phyloP scores from a whole-genome alignment of 1,139 yeast species.

The Maudiozyma humilis region DNA sequence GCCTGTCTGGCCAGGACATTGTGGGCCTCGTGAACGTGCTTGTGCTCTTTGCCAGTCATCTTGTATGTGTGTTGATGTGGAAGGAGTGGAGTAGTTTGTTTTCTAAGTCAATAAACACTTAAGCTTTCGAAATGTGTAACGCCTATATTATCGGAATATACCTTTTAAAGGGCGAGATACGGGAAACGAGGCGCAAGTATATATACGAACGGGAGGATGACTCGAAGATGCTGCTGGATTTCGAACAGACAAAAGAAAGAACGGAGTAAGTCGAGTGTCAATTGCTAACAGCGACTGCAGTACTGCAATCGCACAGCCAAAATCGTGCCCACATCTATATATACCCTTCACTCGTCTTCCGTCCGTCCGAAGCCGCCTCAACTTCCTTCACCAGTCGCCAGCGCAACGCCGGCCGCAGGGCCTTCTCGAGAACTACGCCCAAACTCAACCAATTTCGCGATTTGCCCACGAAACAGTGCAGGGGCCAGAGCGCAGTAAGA shows the following conservation, averaged over 20 bases:
- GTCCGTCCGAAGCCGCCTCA: neutral
- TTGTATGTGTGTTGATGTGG: neutral
- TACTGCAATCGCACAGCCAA: neutral
- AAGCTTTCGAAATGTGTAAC: neutral
- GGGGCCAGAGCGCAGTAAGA: too few species aligned
- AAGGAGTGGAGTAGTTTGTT: neutral
- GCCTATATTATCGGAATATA: neutral
- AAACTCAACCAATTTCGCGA: neutral
- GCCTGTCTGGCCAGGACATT: conserved; percentile 54
- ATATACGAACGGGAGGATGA: neutral
- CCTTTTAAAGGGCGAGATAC: neutral
- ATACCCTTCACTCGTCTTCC: neutral
- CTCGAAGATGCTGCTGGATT: too few species aligned
- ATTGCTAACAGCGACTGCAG: neutral
- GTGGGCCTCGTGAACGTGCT: conserved; percentile 78
- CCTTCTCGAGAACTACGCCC: neutral
- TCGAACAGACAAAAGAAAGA: neutral
- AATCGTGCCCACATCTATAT: neutral
- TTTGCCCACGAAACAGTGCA: neutral
- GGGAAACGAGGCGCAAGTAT: neutral
- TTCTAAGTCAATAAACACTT: neutral
- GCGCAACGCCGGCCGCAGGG: neutral
- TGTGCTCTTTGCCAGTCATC: conserved; percentile 22
- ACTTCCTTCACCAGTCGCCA: neutral
- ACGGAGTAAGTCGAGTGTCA: too few species aligned